Evolutionary conservation across 129 eudicot species (phyloP).

Genomic region (Escallonia herrerae): DNA sequence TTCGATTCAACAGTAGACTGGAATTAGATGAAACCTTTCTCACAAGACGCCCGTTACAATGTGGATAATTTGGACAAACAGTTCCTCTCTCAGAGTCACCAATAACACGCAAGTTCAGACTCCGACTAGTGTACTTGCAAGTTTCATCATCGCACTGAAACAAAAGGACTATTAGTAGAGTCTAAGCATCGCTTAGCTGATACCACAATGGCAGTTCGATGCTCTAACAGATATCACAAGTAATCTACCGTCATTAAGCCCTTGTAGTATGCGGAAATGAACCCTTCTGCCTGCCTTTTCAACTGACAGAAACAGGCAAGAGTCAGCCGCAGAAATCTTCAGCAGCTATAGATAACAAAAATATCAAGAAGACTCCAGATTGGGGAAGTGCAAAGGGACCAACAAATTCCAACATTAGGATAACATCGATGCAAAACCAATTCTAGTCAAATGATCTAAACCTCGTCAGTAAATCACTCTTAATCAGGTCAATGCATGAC

Average conservation of each 20-base stretch:
- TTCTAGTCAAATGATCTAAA: background rate
- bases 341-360: background rate
- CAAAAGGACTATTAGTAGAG: background rate
- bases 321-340: background rate
- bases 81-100: conserved; percentile 95
- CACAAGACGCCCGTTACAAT: conserved; percentile 74
- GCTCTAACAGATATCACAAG: conserved; percentile 1
- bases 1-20: too few relatives aligned
- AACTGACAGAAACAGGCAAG: conserved; percentile 40
- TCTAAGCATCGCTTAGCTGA: background rate
- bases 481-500: too few relatives aligned
- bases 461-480: background rate
- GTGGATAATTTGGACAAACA: conserved; percentile 87
- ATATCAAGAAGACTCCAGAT: too few relatives aligned
- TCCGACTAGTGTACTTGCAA: conserved; percentile 75
- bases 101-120: conserved; percentile 77
- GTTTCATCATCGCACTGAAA: conserved; percentile 95
- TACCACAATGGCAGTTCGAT: background rate
- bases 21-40: conserved; percentile 49
- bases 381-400: too few relatives aligned
- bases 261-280: conserved; percentile 79
- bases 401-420: too few relatives aligned
- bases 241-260: conserved; percentile 76
- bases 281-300: conserved; percentile 77
- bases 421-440: too few relatives aligned